Base-by-base conservation (phyloP, 176 grass and related monocot species). In the Aegilops longissima region DNA sequence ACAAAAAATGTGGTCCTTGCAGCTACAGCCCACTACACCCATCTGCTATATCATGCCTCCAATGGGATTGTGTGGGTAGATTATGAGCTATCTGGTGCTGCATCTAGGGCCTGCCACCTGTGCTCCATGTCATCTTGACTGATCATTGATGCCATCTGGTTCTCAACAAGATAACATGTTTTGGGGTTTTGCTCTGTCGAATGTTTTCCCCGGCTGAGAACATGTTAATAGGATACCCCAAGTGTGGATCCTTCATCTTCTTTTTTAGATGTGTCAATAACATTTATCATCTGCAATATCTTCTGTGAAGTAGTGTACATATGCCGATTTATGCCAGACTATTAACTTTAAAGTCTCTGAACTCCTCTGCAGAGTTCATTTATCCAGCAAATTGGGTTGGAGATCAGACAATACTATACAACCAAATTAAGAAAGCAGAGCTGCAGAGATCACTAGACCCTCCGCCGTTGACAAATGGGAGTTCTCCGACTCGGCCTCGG, bases 321-420 rank as follows among this genome's bases (percentile, higher is more conserved):
- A 66, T 44, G 25, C 38, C 23, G 25, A 33, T 63, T 70, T 70
- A 14, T 70, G 38, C 33, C 0, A 18, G 56, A 78, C 6, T 80
- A 59, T 47, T 87, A 83, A 87, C 24, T 44, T 3, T 30, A 25
- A 74, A 0, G 0, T 73, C 5, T 68, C 6, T 3, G 7, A 47
- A 76, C 4, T 80, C 8, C 2, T 80, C 8, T 84, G 62, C 86
- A 95, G 93, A 98, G 27, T 98, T 98, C 35, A 96, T 98, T 66
- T 98, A 98, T 79, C 96, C 97, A 42, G 91, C 94, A 86, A 91
- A 52, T 39, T 98, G 97, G 97, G 97, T 96, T 49, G 97, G 97
- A 77, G 94, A 98, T 33, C 97, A 96, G 79, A 94, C 92, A 42
- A 75, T 98, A 66, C 74, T 98, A 65, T 90, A 91, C 80, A 94